Evolutionary conservation across 768 basidiomycete genomes (phyloP), one percentile per base, ranked within the genome.

Genomic region (Boletus subparvulus): DNA sequence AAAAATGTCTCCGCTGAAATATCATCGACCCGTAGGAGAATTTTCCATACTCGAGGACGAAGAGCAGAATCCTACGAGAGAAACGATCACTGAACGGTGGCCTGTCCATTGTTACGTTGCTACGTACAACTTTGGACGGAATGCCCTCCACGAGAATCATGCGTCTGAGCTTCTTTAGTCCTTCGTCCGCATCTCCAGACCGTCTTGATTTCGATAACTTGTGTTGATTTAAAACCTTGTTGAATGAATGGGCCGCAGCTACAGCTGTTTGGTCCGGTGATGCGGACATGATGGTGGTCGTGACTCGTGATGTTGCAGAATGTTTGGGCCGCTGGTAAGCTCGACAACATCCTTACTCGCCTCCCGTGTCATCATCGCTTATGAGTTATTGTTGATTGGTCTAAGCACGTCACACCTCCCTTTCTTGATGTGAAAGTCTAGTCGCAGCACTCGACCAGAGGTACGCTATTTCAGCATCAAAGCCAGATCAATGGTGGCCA

Each of bases 31-130:
- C 87, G 84, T 26, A 98, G 77, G 41, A 98, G 81, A 52, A 98
- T 88, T 74, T 96, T 97, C 96, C 96, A 98, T 78, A 93, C 88
- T 49, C 89, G 81, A 21, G 92, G 90, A 16, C 93, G 82, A n/a
- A 94, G 75, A n/a, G 87, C 87, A 14, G 87, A 75, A 61, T 93
- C 92, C 92, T 92, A 52, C 37, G 36, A 45, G 41, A 36, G 49
- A 49, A 46, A 17, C 12, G 2, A 51, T 65, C 33, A 59, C 33
- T 45, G 21, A 37, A 50, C n/a, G 42, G 41, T 37, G 21, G 21
- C 32, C 42, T 41, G 50, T 49, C 51, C 16, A 36, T 30, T 21
- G 42, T 21, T 39, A 36, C 26, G 44, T 44, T 30, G 30, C 9
- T n/a, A 80, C 87, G 56, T 70, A 92, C 94, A 41, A 79, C 76